Base-by-base conservation (phyloP, 345 rosid genomes). In the Clausena lansium region DNA sequence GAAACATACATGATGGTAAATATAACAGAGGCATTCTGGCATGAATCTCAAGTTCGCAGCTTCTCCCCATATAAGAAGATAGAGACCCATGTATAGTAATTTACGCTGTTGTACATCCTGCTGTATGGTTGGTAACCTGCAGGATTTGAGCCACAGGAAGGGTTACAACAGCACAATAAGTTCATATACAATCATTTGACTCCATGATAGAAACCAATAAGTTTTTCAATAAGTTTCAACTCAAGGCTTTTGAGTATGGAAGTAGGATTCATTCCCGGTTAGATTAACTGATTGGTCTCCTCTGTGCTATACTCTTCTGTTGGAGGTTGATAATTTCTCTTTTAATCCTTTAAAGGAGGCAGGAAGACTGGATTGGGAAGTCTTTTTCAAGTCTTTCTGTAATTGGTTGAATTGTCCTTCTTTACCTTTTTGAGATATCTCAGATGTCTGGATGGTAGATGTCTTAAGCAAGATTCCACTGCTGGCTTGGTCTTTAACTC, bases 1-100 rank as follows among this genome's bases (percentile, higher is more conserved):
- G n/a, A 78, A 63, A 81, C 95, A 74, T 94, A 97, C 99, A 87
- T 94, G 98, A 85, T 97, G 99, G 84, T 97, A 94, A 77, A 97
- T 94, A 81, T 94, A 97, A 88, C 98, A 97, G 76, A 97, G 90
- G 85, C 99, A 97, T 86, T 97, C 99, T 11, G 99, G 99, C 98
- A 97, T 94, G 87, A 93, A 97, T 87, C 98, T 89, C 86, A 94
- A 86, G 85, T 97, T 97, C 11, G 99, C 98, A 78, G 99, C 98
- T 86, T 97, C 99, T 65, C 99, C 99, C 99, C 99, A 97, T 71
- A 97, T 97, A 76, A 97, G 87, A 83, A 97, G 98, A 88, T 91
- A 97, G 39, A 97, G 84, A 77, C 93, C 98, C 98, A 97, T 94
- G 84, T 97, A 97, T 22, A 97, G 81, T 81, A 97, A 85, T 78